Evolutionary conservation across 371 early-diverging fungal genomes (phyloP).

Genomic region (Syncephalis plumigaleata): DNA sequence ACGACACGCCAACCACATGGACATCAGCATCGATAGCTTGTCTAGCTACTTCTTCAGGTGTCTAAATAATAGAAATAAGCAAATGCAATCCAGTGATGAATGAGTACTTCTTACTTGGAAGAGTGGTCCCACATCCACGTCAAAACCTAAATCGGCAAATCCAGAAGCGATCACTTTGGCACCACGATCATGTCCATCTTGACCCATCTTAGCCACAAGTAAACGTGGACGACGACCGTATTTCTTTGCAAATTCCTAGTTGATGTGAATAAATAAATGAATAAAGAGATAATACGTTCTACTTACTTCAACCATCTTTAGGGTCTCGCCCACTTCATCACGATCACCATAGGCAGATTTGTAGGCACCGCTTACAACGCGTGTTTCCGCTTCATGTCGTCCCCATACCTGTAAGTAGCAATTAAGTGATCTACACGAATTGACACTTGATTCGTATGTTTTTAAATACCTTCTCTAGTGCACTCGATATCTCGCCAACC

Average conservation of each 20-base stretch:
- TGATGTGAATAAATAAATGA: not conserved
- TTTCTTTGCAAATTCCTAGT: constrained; percentile 2
- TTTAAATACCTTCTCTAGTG: constrained; percentile 56
- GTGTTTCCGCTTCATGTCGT: constrained; percentile 52
- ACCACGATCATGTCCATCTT: constrained; percentile 81
- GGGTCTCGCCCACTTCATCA: constrained; percentile 36
- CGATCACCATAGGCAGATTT: constrained; percentile 53
- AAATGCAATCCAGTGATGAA: constrained; percentile 6
- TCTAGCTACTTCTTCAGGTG: constrained; percentile 68
- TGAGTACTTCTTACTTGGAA: too few relatives aligned
- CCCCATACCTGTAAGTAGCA: constrained; percentile 35
- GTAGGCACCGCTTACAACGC: constrained; percentile 71
- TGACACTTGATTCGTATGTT: constrained; percentile 1
- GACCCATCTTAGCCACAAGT: constrained; percentile 78
- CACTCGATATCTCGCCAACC: constrained; percentile 66
- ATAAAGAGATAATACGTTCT: constrained; percentile 14
- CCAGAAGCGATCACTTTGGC: constrained; percentile 79
- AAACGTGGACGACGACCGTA: constrained; percentile 69
- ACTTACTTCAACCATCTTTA: constrained; percentile 38
- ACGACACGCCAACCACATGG: constrained; percentile 69
- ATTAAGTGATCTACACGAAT: not conserved
- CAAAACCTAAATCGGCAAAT: constrained; percentile 75
- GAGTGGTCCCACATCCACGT: constrained; percentile 75
- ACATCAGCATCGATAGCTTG: constrained; percentile 78
- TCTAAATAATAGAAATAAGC: constrained; percentile 20